Evolutionary conservation across 306 rosid genomes (phyloP), one percentile per base, ranked within the genome.

Genomic region (Begonia fuchsioides): DNA sequence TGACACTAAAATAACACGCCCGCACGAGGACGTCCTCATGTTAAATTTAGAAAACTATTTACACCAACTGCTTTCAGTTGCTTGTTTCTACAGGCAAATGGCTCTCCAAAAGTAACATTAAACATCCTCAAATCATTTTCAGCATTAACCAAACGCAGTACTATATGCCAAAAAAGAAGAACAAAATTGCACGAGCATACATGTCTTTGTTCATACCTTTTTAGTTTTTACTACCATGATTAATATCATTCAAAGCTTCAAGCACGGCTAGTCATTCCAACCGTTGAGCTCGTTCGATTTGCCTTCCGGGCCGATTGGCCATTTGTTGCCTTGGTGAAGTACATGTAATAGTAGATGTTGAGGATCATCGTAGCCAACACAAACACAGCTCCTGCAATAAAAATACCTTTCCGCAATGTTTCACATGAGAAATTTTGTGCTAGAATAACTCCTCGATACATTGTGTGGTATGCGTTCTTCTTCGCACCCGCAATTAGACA

Each of bases 401-500:
- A 90, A 43, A 79, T 73, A 1, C 98, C 98, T 66, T 90, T 85
- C 65, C 98, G 69, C 69, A 90, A 72, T 38, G 94, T 59, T 43
- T 82, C 93, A 49, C 98, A 90, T 1, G 96, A 72, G 66, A 90
- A 68, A 77, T 73, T 69, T 49, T 90, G 93, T 13, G 95, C 98
- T 40, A 68, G 76, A 50, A 88, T 66, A 69, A 84, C 51, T 50
- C 54, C 78, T 38, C 95, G 70, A 73, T 79, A 90, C 64, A 79
- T 85, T 15, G 98, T 85, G 68, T 90, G 98, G 68, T 90, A 90
- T 0, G 98, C 98, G 51, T 85, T 90, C 73, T 68, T 90, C 1
- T 65, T 75, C n/a, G 98, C 95, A 13, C 98, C 98, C 0, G 96
- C 95, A 63, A 90, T 79, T 55, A 90, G 61, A 59, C 96, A 90